Base-by-base conservation (phyloP, 108 stramenopile genomes). In the Cyclotella sp. region DNA sequence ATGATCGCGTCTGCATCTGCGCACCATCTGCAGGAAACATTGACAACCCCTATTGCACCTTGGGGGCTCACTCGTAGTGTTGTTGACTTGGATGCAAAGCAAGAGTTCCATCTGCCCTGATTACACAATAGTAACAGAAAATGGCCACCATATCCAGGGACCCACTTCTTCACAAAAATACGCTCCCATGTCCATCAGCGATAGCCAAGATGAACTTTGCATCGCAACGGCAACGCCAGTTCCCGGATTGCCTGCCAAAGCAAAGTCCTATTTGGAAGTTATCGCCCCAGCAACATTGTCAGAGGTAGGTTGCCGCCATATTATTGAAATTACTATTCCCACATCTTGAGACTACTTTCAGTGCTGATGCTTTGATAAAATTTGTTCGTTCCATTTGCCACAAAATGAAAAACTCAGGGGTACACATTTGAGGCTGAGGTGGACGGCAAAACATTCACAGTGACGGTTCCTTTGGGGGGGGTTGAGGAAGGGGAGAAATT, bases 401-500 rank as follows among this genome's bases (percentile, higher is more conserved):
- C n/a, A n/a, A n/a, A n/a, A n/a, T n/a, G n/a, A n/a, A 9, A 3
- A 60, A 9, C 47, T 24, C 60, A 73, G 73, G 73, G 74, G 46
- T 75, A 66, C 39, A 66, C 74, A 26, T 75, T 75, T 45, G 74
- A 75, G n/a, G 74, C 74, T 18, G 60, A 75, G 22, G 47, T 51
- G 19, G 66, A 75, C 43, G 74, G 74, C 39, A 63, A 66, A 16
- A n/a, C 52, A 30, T 66, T 75, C 64, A 65, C 49, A 2, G 74
- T 75, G 26, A 65, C 22, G 27, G 74, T 75, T 13, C 84, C 84
- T 9, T 40, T 67, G 22, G 84, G 84, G 15, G 84, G 84, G 27
- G 70, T 81, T 24, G 76, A 70, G 24, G 63, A 67, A 58, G 84
- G 84, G 9, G 80, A 85, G 45, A 67, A 30, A 22, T 73, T 85